Evolutionary conservation across 176 grass and related monocot species (phyloP), one percentile per base, ranked within the genome.

Genomic region (Triticum timopheevii): DNA sequence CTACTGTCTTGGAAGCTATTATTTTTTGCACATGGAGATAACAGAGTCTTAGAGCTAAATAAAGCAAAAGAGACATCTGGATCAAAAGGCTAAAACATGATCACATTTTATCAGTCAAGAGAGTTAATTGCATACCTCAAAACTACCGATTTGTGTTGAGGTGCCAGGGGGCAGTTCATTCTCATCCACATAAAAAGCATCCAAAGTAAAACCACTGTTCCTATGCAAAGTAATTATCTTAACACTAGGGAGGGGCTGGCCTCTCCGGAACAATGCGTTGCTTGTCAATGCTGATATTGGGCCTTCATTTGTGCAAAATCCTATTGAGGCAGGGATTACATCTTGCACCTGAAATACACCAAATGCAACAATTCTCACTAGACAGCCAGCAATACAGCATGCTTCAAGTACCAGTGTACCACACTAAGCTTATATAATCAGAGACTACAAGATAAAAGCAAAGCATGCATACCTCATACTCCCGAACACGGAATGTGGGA

Each of bases 221-320:
- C 85, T 92, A 52, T 87, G 87, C 34, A 99, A 67, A 69, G 87
- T 90, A 47, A 93, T 80, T 22, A 90, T 85, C 85, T 99, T 99
- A 74, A 92, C 89, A 90, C 97, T 99, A 64, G 97, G 97, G 89
- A 99, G 78, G 65, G 92, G 61, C 9, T 93, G 90, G 49, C 97
- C 90, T 90, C 88, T 96, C 71, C 69, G 83, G 80, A 99, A 94
- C 82, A 99, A 75, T 0, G 81, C 83, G 56, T 90, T 88, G 73
- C 65, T 89, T 87, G 94, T 90, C 76, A 73, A 33, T 50, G 88
- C 89, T 70, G 88, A 84, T 78, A 99, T 45, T 75, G 94, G 92
- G 38, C 90, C 94, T 85, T 93, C 90, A 61, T 85, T 88, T 23
- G 73, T 86, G 79, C 83, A 82, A 89, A 96, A 87, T 82, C 87